Conservation (phyloP, 192 early-diverging fungal species). For the Physocladia obscura region DNA sequence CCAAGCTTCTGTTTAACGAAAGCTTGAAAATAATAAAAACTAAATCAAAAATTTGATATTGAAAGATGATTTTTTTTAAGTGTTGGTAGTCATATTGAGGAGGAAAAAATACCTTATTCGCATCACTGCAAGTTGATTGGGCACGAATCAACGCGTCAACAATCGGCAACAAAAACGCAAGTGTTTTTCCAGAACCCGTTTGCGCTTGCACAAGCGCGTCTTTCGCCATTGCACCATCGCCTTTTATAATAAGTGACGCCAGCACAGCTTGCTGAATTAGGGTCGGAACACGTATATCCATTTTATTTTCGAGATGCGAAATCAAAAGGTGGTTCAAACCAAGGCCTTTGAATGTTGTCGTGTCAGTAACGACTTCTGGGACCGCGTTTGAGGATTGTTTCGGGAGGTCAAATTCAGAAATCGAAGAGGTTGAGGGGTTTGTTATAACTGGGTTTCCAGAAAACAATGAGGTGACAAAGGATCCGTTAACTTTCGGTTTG, state of each 20-base stretch:
- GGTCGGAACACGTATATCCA: constrained; percentile 80
- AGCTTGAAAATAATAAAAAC: not conserved
- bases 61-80: too few species aligned
- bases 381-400: constrained; percentile 25
- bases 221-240: constrained; percentile 13
- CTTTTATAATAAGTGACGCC: constrained; percentile 54
- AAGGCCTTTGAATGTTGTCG: constrained; percentile 66
- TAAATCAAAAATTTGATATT: not conserved
- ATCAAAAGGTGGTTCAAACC: constrained; percentile 75
- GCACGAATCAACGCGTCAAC: constrained; percentile 80
- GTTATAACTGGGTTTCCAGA: constrained; percentile 64
- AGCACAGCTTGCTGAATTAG: constrained; percentile 85
- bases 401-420: not conserved
- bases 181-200: constrained; percentile 97
- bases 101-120: not conserved
- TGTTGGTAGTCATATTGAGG: too few species aligned
- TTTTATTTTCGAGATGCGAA: constrained; percentile 66
- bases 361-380: constrained; percentile 16
- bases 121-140: constrained; percentile 36
- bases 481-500: not conserved
- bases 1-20: constrained; percentile 60
- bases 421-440: constrained; percentile 37
- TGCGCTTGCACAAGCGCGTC: constrained; percentile 92
- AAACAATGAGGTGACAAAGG: constrained; percentile 75
- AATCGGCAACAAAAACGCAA: constrained; percentile 92